Base-by-base conservation (phyloP, 2,329 filamentous ascomycete species). In the Trichophyton mentagrophytes region DNA sequence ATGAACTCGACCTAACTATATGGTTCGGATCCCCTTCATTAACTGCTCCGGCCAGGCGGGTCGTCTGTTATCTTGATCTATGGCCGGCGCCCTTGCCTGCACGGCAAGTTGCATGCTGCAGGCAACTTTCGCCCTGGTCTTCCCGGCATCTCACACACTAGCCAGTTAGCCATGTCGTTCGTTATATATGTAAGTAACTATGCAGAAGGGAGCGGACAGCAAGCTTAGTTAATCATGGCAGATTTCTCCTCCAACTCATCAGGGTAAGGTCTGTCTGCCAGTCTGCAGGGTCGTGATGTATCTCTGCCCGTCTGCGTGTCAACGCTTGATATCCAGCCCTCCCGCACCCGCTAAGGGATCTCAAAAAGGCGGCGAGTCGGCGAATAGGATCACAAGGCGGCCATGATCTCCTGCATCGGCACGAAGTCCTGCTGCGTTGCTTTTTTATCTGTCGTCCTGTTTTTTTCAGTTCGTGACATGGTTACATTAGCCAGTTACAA, bases 341-440 rank as follows among this genome's bases (percentile, higher is more conserved):
- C 33, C 9, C 33, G 33, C 33, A 36, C 11, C 11, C 9, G 2
- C 44, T 47, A 2, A 5, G n/a, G 49, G 30, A 55, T 55, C 13
- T 36, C 20, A 15, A n/a, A n/a, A 33, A 33, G 27, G 49, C 49
- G 49, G 49, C 27, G 25, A 55, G 13, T 13, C 15, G 7, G n/a
- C 49, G 49, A 55, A 55, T 55, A 55, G 49, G 49, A 55, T 33
- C 27, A 33, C 49, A 36, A 55, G 49, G 49, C 49, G 49, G 46
- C 20, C 49, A 33, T 36, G 49, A 55, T 55, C 49, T 55, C 49
- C 49, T 36, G 46, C 46, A 49, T 49, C 5, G 44, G 44, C 44
- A 20, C 44, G 46, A 49, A 49, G 8, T 27, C 25, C 46, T 49
- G 8, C 25, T 49, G 13, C 11, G 20, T 27, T 55, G 25, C 13